Evolutionary conservation across 2,329 filamentous ascomycete genomes (phyloP).

Genomic region (Arthrobotrys pseudoclavata): DNA sequence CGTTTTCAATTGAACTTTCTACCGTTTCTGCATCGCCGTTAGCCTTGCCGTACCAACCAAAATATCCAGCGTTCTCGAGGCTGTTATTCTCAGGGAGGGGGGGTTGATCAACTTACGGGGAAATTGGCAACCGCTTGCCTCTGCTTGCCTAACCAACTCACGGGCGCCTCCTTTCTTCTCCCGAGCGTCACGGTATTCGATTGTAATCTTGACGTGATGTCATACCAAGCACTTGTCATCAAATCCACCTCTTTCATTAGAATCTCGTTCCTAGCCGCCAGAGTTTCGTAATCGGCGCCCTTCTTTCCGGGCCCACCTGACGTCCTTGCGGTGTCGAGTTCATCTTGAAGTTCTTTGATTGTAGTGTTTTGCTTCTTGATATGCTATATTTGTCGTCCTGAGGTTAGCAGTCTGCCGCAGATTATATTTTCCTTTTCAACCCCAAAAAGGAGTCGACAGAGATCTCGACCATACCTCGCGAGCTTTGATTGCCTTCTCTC

Average conservation of each 20-base stretch:
- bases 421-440: not conserved
- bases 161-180: constrained; percentile 79
- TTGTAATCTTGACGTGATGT: constrained; percentile 81
- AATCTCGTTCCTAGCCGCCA: constrained; percentile 71
- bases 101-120: constrained; percentile 36
- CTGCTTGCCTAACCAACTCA: constrained; percentile 88
- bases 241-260: constrained; percentile 82
- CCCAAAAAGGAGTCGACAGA: not conserved
- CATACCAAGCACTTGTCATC: constrained; percentile 88
- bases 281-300: constrained; percentile 62
- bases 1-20: not conserved
- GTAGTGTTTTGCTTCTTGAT: constrained; percentile 64
- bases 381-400: constrained; percentile 58
- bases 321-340: constrained; percentile 62
- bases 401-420: constrained; percentile 16
- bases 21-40: constrained; percentile 22
- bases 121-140: constrained; percentile 66
- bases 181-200: constrained; percentile 86
- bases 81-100: not conserved
- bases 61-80: not conserved
- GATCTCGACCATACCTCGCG: constrained; percentile 61
- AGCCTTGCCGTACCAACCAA: not conserved
- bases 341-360: constrained; percentile 64
- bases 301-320: constrained; percentile 62
- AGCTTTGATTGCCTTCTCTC: constrained; percentile 63